Conservation (phyloP, 257 asterid species). For the Cordia subcordata region DNA sequence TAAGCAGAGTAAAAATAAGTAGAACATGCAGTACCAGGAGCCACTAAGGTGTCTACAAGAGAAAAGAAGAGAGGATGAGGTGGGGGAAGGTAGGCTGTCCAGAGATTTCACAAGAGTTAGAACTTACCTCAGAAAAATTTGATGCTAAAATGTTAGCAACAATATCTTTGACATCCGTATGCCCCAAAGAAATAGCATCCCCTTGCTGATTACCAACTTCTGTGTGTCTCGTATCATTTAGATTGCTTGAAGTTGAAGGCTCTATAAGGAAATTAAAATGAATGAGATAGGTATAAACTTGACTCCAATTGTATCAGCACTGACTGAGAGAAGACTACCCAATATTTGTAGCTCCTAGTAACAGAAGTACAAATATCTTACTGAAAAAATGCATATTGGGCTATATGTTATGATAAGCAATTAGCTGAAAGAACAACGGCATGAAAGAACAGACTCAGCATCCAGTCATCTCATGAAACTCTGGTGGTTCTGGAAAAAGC, state of each 20-base stretch:
- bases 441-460: no score
- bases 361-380: no score
- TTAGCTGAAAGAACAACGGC: no score
- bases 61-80: no score
- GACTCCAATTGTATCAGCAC: background rate
- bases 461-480: no score
- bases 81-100: background rate
- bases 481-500: no score
- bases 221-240: conserved; percentile 19
- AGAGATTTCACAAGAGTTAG: background rate
- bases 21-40: no score
- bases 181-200: conserved; percentile 27
- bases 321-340: no score
- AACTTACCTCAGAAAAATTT: conserved; percentile 56
- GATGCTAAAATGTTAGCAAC: conserved; percentile 53
- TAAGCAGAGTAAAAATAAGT: background rate
- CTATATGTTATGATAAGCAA: no score
- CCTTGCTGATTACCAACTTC: conserved; percentile 18
- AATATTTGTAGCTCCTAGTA: no score
- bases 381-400: no score
- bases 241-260: conserved; percentile 49
- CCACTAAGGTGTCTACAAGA: no score
- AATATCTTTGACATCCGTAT: conserved; percentile 41
- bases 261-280: conserved; percentile 30
- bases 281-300: background rate